These are phyloP conservation scores for Cubamyces lactineus DNA, from an alignment of 768 basidiomycete species.

Conservation along the genomic window DNA sequence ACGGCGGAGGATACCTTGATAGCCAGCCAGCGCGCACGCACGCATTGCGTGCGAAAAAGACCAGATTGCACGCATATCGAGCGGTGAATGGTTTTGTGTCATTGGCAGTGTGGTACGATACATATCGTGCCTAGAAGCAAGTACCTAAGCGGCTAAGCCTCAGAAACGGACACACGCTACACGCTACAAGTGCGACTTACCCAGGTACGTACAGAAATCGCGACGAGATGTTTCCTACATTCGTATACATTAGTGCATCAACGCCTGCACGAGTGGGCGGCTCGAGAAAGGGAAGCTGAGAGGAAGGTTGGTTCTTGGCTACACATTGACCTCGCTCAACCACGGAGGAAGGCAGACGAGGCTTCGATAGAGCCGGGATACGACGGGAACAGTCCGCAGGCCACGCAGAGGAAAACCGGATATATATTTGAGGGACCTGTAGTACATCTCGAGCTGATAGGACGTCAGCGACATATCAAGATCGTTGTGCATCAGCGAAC, in stretches of 20 bases:
- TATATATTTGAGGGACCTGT: neutral
- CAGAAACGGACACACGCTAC: too few species aligned
- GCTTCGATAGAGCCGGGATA: constrained; percentile 62
- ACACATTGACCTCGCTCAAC: constrained; percentile 61
- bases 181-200: neutral
- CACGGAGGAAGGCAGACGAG: constrained; percentile 46
- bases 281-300: constrained; percentile 12
- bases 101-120: too few species aligned
- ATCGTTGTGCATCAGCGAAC: neutral
- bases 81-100: too few species aligned
- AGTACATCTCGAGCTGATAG: neutral
- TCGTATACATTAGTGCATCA: constrained; percentile 12
- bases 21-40: constrained; percentile 7
- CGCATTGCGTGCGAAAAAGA: neutral
- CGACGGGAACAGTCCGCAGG: too few species aligned
- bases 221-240: constrained; percentile 2
- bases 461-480: neutral
- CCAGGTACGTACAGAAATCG: neutral
- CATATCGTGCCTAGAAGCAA: too few species aligned
- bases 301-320: constrained; percentile 51
- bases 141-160: too few species aligned
- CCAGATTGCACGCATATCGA: neutral
- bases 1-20: constrained; percentile 24
- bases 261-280: constrained; percentile 10
- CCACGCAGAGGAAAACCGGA: too few species aligned